Base-by-base conservation (phyloP, 805 yeast species). In the Starmerella apis region DNA sequence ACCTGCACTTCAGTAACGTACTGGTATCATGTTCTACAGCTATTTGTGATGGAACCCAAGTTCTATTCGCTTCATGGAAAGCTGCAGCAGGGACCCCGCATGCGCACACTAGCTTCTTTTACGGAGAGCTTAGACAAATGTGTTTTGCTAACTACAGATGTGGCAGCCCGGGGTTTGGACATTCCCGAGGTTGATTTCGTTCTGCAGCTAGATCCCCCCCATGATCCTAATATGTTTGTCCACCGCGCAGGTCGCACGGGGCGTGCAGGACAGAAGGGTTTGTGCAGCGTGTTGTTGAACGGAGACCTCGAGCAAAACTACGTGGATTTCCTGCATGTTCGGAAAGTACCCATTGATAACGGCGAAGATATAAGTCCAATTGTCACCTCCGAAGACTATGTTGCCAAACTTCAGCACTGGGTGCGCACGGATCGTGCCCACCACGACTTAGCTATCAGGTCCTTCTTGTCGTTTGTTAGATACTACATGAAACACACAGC, bases 161-260 rank as follows among this genome's bases (percentile, higher is more conserved):
- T 92, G n/a, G 96, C 98, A 0, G 96, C 97, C 0, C 75, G 98
- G 62, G 98, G 98, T 38, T 77, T 92, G 20, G 98, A 92, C 69
- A 81, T 92, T 25, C 94, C 95, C 0, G 92, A 88, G 48, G 96
- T 92, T 9, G 97, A 92, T 61, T 67, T 88, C 23, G 97, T 90
- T 3, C 69, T 92, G n/a, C 98, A 92, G 63, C 59, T 90, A 22
- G 97, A 92, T 56, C 95, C 97, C 1, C 98, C 98, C 1, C 79
- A 86, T 0, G 95, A 88, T 57, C 86, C 96, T 0, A 94, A 83
- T 61, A 78, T 86, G 62, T 92, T 90, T 61, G 73, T 90, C 38
- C 98, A 92, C 65, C 75, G 98, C 63, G 84, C 90, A 66, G 98
- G 98, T 20, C 75, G 98, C 61, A 86, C 98, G 0, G 98, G 95